These are phyloP conservation scores for Phalaenopsis hybrid DNA, from an alignment of 116 monocot genomes.

Conservation along the genomic window DNA sequence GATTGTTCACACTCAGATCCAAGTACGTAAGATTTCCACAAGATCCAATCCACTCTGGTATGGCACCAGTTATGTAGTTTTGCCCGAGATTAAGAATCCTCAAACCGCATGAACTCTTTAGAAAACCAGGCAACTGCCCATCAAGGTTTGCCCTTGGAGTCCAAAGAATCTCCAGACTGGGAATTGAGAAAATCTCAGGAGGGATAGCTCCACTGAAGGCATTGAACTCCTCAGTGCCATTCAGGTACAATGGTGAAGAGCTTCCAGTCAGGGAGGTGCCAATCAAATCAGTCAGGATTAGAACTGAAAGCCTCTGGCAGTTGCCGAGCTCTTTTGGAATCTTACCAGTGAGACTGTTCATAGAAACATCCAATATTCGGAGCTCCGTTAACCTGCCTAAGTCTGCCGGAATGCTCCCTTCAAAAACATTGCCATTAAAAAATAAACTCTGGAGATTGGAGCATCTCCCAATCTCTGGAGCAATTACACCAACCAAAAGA, in stretches of 20 bases:
- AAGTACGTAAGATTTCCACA: slow-evolving; percentile 29
- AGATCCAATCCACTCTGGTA: slow-evolving; percentile 30
- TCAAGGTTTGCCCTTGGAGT: slow-evolving; percentile 46
- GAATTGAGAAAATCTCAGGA: slow-evolving; percentile 22
- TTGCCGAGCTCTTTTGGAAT: slow-evolving; percentile 34
- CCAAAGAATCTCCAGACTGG: slow-evolving; percentile 42
- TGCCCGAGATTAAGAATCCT: slow-evolving; percentile 39
- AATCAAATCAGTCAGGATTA: slow-evolving; percentile 31
- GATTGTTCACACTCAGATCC: slow-evolving; percentile 47
- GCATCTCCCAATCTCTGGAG: slow-evolving; percentile 38
- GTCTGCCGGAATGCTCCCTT: slow-evolving; percentile 32
- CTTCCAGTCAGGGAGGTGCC: not conserved
- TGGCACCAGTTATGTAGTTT: slow-evolving; percentile 33
- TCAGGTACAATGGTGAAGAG: not conserved
- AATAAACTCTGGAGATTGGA: slow-evolving; percentile 20
- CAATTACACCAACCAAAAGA: slow-evolving; percentile 32
- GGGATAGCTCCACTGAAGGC: slow-evolving; percentile 45
- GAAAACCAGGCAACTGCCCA: slow-evolving; percentile 23
- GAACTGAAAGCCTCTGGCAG: slow-evolving; percentile 31
- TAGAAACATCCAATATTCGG: slow-evolving; percentile 37
- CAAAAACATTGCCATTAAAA: slow-evolving; percentile 34
- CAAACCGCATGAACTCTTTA: slow-evolving; percentile 21
- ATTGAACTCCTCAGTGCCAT: slow-evolving; percentile 37
- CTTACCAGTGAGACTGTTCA: slow-evolving; percentile 43
- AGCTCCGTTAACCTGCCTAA: slow-evolving; percentile 21